Evolutionary conservation across 73 alveolate species (phyloP).

Genomic region (Stentor roeselii): DNA sequence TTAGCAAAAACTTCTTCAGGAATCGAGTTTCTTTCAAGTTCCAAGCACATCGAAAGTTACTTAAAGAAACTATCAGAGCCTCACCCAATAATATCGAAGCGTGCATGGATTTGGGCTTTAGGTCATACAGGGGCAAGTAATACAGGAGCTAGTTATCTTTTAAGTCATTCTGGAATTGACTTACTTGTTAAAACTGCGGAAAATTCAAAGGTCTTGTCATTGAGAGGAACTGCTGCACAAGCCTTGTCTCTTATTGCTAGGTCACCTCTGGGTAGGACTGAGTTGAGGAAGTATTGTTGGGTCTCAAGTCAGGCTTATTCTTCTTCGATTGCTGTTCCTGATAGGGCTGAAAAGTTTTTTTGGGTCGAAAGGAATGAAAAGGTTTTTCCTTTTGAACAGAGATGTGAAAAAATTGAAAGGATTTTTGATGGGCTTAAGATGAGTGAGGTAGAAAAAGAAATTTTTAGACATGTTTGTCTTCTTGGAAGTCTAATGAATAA

Average conservation of each 20-base stretch:
- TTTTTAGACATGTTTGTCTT: not conserved
- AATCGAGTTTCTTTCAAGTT: conserved; percentile 33
- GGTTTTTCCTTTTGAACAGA: not conserved
- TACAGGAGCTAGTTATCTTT: conserved; percentile 1
- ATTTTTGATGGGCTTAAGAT: not conserved
- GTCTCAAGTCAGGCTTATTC: not conserved
- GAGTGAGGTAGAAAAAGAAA: conserved; percentile 30
- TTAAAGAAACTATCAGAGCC: conserved; percentile 20
- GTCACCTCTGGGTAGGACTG: conserved; percentile 18
- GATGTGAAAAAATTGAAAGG: not conserved
- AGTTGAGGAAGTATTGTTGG: conserved; percentile 19
- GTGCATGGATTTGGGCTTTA: conserved; percentile 28
- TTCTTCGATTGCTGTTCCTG: conserved; percentile 15
- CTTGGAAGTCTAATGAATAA: conserved; percentile 6
- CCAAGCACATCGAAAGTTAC: conserved; percentile 41
- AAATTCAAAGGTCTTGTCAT: not conserved
- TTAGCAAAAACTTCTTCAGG: conserved; percentile 60
- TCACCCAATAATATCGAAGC: not conserved
- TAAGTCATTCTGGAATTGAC: not conserved
- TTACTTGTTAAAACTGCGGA: not conserved
- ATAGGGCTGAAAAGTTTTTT: not conserved
- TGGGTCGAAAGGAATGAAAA: conserved; percentile 10
- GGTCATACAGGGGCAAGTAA: conserved; percentile 28
- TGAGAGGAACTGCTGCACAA: conserved; percentile 26
- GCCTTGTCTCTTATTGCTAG: not conserved